Evolutionary conservation across 2,329 filamentous ascomycete species (phyloP), one percentile per base, ranked within the genome.

Genomic region (Pseudogymnoascus sp.): DNA sequence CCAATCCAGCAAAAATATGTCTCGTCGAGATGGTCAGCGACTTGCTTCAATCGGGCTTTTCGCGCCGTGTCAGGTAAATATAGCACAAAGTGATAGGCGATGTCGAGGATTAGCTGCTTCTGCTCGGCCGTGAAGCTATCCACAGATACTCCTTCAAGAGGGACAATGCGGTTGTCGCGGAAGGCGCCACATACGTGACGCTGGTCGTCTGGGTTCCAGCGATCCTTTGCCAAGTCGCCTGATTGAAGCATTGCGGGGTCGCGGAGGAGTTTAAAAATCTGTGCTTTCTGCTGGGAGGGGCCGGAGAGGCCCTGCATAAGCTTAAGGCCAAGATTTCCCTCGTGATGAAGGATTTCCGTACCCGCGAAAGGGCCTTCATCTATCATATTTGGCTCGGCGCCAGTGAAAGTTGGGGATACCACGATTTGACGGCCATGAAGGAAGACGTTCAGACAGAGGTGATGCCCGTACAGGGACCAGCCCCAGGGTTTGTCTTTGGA

Each of bases 1-100:
- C 89, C 89, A 60, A 92, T 91, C 88, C 89, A 93, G 70, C 81
- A 83, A 70, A 90, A 92, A 68, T 89, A 89, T 4, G 88, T 92
- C 76, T 91, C 87, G n/a, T 74, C 68, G 61, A 87, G 83, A 70
- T 82, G 80, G 2, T 71, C 68, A 58, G 78, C 76, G 53, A 86
- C 77, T 38, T 85, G 77, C 1, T 76, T 72, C 1, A 90, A 71
- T 14, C 83, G 81, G 4, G 82, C 69, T 57, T 77, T 68, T 1
- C 86, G 78, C 0, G 87, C 79, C 9, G 69, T 68, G 0, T 73
- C 67, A 0, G 89, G 89, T 33, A 53, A 33, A 53, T 53, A 0
- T 90, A 80, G 64, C 90, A 92, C 0, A 89, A 73, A 1, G 89
- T 75, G 66, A 88, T 91, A 63, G 89, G 79, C 25, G 80, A 72